Conservation (phyloP, 192 early-diverging fungal genomes). For the Entomortierella chlamydospora region DNA sequence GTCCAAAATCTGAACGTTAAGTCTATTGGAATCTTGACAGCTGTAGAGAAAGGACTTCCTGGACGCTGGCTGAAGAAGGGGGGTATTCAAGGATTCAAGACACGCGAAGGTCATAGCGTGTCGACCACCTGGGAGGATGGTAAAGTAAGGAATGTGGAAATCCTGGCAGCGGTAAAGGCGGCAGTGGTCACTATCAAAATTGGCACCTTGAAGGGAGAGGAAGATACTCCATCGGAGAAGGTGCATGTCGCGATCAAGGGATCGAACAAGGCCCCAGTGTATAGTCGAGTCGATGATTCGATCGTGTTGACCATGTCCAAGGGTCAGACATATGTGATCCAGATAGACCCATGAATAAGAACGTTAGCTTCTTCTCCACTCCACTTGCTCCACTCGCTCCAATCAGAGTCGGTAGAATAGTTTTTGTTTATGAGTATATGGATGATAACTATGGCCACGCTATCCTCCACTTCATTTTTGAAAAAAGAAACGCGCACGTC, state of each 20-base stretch:
- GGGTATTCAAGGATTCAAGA: slow-evolving; percentile 23
- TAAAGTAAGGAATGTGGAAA: slow-evolving; percentile 13
- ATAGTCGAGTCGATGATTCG: slow-evolving; percentile 7
- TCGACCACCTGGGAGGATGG: slow-evolving; percentile 17
- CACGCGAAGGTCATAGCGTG: slow-evolving; percentile 28
- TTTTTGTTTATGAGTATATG: no score
- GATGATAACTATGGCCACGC: no score
- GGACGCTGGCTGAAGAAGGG: slow-evolving; percentile 21
- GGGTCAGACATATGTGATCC: slow-evolving; percentile 35
- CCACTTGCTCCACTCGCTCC: neutral
- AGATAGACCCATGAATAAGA: slow-evolving; percentile 25
- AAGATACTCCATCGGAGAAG: slow-evolving; percentile 19
- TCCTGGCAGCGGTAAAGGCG: slow-evolving; percentile 7
- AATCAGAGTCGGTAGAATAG: neutral
- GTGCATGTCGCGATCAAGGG: slow-evolving; percentile 25
- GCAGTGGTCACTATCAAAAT: slow-evolving; percentile 12
- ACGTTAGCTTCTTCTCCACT: no score
- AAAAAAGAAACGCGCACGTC: no score
- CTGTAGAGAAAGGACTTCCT: slow-evolving; percentile 20
- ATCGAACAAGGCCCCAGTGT: slow-evolving; percentile 2
- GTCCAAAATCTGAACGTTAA: slow-evolving; percentile 26
- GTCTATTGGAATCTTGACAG: slow-evolving; percentile 19
- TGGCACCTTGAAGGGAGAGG: slow-evolving; percentile 13
- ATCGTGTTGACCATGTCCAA: slow-evolving; percentile 27
- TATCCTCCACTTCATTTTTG: no score